Percentiles rank a stretch among this genome's conserved stretches.
phyloP scores from a whole-genome alignment of 31 red algal species.

The Endocladia muricata region DNA sequence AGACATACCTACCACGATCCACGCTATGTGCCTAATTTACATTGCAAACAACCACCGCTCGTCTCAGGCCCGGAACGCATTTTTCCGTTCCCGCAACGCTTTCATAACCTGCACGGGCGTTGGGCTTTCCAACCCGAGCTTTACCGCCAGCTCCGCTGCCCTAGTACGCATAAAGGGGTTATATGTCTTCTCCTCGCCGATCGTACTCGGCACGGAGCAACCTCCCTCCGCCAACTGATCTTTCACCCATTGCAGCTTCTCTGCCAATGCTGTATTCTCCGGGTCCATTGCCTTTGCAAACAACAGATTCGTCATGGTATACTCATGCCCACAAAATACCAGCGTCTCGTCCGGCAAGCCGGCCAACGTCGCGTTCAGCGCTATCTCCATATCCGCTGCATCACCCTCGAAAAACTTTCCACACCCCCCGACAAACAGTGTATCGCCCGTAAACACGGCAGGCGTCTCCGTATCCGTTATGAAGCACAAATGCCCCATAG shows the following conservation, averaged over 20 bases:
- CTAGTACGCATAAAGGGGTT: slow-evolving; percentile 92
- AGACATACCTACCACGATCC: too few relatives aligned
- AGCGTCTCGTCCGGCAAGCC: slow-evolving; percentile 64
- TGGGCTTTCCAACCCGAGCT: slow-evolving; percentile 21
- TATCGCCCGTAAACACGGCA: slow-evolving; percentile 93
- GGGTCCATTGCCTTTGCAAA: slow-evolving; percentile 87
- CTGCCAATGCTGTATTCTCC: slow-evolving; percentile 39
- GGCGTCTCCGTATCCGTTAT: slow-evolving; percentile 32
- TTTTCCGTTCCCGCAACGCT: slow-evolving; percentile 72
- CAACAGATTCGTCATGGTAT: slow-evolving; percentile 86
- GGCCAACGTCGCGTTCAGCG: slow-evolving; percentile 59
- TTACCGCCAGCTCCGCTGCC: slow-evolving; percentile 18
- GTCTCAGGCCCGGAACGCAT: slow-evolving; percentile 68
- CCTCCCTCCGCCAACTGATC: slow-evolving; percentile 35
- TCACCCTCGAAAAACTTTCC: slow-evolving; percentile 96
- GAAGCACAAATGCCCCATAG: slow-evolving; percentile 92
- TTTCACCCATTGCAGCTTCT: slow-evolving; percentile 72
- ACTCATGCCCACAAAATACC: slow-evolving; percentile 98
- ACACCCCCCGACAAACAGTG: slow-evolving; percentile 91
- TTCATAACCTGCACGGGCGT: slow-evolving; percentile 61
- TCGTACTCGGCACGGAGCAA: slow-evolving; percentile 73
- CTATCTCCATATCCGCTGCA: slow-evolving; percentile 70
- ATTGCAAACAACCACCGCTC: too few relatives aligned
- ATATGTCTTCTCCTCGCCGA: slow-evolving; percentile 72
- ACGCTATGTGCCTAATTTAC: too few relatives aligned